Percentiles rank a stretch among this genome's conserved stretches.
Conservation (phyloP, 2,329 filamentous ascomycete species). For the Ceratocystis lukuohia region DNA sequence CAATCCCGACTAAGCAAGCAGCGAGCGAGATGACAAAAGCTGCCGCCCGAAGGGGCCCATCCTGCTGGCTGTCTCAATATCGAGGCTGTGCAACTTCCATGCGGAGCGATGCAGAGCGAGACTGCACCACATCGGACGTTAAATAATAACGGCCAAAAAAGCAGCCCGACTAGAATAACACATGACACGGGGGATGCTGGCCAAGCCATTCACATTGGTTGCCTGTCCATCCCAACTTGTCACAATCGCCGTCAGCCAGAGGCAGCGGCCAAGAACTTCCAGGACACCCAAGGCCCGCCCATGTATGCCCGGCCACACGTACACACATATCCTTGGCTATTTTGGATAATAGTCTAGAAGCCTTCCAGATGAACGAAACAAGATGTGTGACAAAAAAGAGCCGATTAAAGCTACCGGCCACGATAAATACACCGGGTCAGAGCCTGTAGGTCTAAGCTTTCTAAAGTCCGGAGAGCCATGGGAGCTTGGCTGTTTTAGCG, state of each 20-base stretch:
- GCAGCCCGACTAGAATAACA: background rate
- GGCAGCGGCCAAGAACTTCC: background rate
- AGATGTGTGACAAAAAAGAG: background rate
- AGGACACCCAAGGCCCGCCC: no score
- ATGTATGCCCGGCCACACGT: no score
- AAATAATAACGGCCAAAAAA: background rate
- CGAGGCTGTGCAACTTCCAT: background rate
- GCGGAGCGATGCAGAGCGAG: background rate
- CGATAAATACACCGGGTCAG: background rate
- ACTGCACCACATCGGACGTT: background rate
- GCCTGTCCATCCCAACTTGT: background rate
- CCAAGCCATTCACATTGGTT: background rate
- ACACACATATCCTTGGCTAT: background rate
- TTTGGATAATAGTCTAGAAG: background rate
- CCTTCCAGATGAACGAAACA: background rate
- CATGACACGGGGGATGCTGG: background rate
- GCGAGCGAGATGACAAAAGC: background rate
- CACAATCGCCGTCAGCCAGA: background rate
- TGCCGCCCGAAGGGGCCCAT: background rate
- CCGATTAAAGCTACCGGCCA: no score
- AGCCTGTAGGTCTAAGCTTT: background rate
- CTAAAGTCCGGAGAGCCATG: background rate
- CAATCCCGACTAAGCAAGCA: background rate
- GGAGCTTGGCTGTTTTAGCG: background rate
- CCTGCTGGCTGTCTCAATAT: background rate